A percentile compares a stretch with the other conserved stretches of the same genome.
phyloP scores from a whole-genome alignment of 202 grass and related monocot species.

The Schoenoplectus tabernaemontani region DNA sequence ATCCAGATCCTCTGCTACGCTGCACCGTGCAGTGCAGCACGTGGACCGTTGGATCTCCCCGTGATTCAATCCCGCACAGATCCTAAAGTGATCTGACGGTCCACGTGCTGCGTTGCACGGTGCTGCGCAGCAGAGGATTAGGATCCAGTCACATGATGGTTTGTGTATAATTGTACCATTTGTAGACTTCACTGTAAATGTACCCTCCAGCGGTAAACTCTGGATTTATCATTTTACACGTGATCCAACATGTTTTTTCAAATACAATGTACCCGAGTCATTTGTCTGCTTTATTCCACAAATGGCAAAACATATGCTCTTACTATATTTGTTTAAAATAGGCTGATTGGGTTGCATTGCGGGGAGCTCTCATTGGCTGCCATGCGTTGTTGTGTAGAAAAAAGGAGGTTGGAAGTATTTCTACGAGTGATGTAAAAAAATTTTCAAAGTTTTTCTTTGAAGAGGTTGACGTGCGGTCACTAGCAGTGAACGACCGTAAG shows the following conservation, averaged over 20 bases:
- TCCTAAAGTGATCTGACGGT: no score
- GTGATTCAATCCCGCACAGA: no score
- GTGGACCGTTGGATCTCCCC: no score
- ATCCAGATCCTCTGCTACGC: no score
- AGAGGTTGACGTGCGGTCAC: slow-evolving; percentile 62
- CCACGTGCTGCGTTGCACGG: no score
- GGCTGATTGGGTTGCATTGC: slow-evolving; percentile 85
- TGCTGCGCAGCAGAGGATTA: no score
- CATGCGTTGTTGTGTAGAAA: slow-evolving; percentile 69
- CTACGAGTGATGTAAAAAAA: slow-evolving; percentile 51
- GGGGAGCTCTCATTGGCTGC: slow-evolving; percentile 76
- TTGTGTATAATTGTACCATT: not conserved
- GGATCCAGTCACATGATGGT: not conserved
- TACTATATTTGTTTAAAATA: slow-evolving; percentile 26
- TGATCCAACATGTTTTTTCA: not conserved
- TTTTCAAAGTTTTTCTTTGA: slow-evolving; percentile 58
- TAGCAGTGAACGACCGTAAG: slow-evolving; percentile 70
- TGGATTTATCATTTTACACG: not conserved
- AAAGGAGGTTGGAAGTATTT: slow-evolving; percentile 42
- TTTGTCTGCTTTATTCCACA: not conserved
- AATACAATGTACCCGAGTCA: not conserved
- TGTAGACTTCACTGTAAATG: not conserved
- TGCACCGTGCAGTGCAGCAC: no score
- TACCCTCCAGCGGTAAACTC: not conserved
- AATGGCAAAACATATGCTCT: not conserved